These are phyloP conservation scores for Pyrus pyrifolia DNA, from an alignment of 306 rosid species.

Conservation along the genomic window DNA sequence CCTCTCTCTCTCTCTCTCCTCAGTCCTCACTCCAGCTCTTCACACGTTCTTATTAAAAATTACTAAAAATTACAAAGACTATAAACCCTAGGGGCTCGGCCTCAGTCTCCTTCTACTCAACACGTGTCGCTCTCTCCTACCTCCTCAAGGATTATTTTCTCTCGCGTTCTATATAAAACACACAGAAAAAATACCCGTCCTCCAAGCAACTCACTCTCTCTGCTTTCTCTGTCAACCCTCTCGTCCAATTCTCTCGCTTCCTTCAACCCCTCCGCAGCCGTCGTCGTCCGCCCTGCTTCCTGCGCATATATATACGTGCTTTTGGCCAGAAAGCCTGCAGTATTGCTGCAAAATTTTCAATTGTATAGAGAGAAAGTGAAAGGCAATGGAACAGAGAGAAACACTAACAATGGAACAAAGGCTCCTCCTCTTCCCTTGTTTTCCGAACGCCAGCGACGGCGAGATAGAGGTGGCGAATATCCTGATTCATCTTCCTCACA, in stretches of 20 bases:
- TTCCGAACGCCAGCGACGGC: background rate
- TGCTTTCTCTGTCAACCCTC: background rate
- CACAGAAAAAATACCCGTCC: background rate
- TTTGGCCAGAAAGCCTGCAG: background rate
- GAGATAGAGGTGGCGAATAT: slow-evolving; percentile 35
- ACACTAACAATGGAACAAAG: background rate
- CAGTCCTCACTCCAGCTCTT: background rate
- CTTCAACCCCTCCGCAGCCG: background rate
- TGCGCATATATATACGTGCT: background rate
- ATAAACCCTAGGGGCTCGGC: slow-evolving; percentile 37
- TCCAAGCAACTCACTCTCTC: slow-evolving; percentile 7
- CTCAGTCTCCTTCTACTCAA: slow-evolving; percentile 19
- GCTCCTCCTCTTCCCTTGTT: background rate
- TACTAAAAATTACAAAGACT: background rate
- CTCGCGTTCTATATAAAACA: background rate
- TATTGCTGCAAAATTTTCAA: background rate
- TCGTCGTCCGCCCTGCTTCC: background rate
- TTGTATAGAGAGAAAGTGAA: background rate
- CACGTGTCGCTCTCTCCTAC: slow-evolving; percentile 39
- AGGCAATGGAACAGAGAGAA: background rate
- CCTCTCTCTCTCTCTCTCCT: background rate
- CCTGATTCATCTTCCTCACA: slow-evolving; percentile 16
- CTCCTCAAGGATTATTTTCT: slow-evolving; percentile 10
- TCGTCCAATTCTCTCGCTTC: background rate
- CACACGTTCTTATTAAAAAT: background rate